Evolutionary conservation across 495 filamentous ascomycete genomes (phyloP).

Genomic region (Daldinia grandis): DNA sequence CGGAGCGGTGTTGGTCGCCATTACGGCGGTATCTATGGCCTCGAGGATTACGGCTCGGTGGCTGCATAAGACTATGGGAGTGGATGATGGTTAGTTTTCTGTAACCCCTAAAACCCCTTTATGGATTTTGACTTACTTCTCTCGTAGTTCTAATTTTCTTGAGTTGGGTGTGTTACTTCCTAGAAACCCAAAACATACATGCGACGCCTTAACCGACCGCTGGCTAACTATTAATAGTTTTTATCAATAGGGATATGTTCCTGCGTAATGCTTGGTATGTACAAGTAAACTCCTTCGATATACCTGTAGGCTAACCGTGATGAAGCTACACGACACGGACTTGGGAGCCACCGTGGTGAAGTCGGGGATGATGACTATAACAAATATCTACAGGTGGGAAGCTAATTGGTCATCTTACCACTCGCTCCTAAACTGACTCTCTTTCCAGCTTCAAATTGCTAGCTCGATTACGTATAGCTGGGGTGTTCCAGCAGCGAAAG

Average conservation of each 20-base stretch:
- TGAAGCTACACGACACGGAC: constrained; percentile 26
- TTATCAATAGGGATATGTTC: constrained; percentile 25
- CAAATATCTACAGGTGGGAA: constrained; percentile 22
- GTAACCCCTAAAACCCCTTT: not conserved
- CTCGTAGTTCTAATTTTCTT: constrained; percentile 28
- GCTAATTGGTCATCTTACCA: not conserved
- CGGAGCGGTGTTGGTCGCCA: constrained; percentile 24
- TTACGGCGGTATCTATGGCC: constrained; percentile 28
- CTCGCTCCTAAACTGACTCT: not conserved
- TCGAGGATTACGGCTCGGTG: constrained; percentile 30
- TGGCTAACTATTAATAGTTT: constrained; percentile 15
- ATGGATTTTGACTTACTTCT: constrained; percentile 5
- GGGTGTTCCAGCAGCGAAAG: constrained; percentile 35
- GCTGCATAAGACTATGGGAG: constrained; percentile 28
- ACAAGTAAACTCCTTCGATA: not conserved
- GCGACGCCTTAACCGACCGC: not conserved
- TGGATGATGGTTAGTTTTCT: constrained; percentile 35
- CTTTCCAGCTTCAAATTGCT: constrained; percentile 26
- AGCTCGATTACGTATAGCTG: constrained; percentile 35
- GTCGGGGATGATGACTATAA: constrained; percentile 26
- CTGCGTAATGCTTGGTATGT: constrained; percentile 21
- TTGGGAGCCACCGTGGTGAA: constrained; percentile 23
- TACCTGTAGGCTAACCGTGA: not conserved
- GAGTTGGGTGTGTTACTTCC: constrained; percentile 25
- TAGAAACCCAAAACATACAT: no score